Evolutionary conservation across 352 stramenopile species (phyloP), one percentile per base, ranked within the genome.

Genomic region (Thraustotheca clavata): DNA sequence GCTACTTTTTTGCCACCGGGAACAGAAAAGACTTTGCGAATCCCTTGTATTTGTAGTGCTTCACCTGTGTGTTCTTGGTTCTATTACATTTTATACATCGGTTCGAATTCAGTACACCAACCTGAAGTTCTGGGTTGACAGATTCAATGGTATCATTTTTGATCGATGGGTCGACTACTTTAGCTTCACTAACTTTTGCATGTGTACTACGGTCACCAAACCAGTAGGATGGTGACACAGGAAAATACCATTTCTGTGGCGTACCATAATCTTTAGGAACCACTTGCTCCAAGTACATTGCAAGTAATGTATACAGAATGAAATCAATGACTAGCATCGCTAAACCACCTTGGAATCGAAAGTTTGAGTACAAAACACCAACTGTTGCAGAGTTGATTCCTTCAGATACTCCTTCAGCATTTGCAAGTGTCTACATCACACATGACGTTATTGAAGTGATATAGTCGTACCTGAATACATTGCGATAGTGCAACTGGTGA

Each of bases 231-330:
- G 75, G 77, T 11, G 80, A 86, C 4, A 97, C 32, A 0, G 84
- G 79, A 70, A 98, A 98, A 67, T 97, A 97, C 83, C 89, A 98
- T 22, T 95, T 95, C 32, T 86, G 67, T 0, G 73, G 76, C 32
- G 83, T 87, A 4, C 94, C 94, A 60, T 94, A 97, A 33, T 97
- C 82, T 38, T 88, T 92, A 4, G 94, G 94, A 1, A 98, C 62
- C 1, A 98, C 89, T 59, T 94, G 80, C 49, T 97, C 92, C 20
- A 98, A 79, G 71, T 98, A 98, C 20, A 86, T 72, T 1, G 83
- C 94, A 3, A 98, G 55, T 0, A 97, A 29, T 16, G 76, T 89
- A 67, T 97, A 97, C 27, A 97, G 34, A 18, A 96, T 40, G 11
- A 79, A 73, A 61, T 98, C 94, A 6, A 97, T 36, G 14, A 90